These are phyloP conservation scores for Exophiala viscosa DNA, from an alignment of 2,329 filamentous ascomycete genomes.

Conservation along the genomic window DNA sequence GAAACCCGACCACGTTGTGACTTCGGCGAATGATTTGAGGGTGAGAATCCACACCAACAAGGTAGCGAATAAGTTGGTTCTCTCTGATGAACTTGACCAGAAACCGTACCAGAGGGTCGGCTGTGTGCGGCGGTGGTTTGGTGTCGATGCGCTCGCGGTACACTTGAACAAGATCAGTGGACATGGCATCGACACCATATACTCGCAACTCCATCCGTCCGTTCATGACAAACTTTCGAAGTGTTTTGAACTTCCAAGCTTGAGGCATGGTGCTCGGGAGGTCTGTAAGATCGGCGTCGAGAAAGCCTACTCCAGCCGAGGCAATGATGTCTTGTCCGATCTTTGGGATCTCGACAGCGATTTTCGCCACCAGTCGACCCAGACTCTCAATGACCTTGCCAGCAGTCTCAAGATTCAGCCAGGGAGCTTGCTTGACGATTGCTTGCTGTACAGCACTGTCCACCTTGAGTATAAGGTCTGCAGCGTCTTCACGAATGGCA, in stretches of 20 bases:
- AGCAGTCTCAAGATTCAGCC: constrained; percentile 42
- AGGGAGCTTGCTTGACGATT: constrained; percentile 41
- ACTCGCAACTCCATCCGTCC: constrained; percentile 89
- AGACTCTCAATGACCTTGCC: constrained; percentile 36
- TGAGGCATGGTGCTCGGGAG: constrained; percentile 39
- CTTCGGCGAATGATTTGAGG: constrained; percentile 81
- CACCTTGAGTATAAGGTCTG: constrained; percentile 26
- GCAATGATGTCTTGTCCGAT: constrained; percentile 38
- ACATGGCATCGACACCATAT: constrained; percentile 71
- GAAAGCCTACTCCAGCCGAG: constrained; percentile 22
- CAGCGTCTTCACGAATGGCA: constrained; percentile 15
- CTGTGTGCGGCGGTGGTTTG: constrained; percentile 37
- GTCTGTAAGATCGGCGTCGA: constrained; percentile 28
- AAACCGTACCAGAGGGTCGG: constrained; percentile 60
- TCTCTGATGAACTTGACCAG: constrained; percentile 66
- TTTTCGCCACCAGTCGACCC: constrained; percentile 31
- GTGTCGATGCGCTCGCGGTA: constrained; percentile 55
- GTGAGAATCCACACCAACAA: constrained; percentile 86
- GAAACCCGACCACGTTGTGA: constrained; percentile 79
- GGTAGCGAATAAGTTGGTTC: constrained; percentile 75
- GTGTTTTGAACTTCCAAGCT: constrained; percentile 65
- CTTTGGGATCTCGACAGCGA: constrained; percentile 32
- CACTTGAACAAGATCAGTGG: constrained; percentile 62
- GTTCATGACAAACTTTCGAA: constrained; percentile 71
- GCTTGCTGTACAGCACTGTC: constrained; percentile 38